Percentiles rank a stretch among this genome's conserved stretches.
phyloP scores from a whole-genome alignment of 2,329 filamentous ascomycete species.

The Epichloe uncinata region DNA sequence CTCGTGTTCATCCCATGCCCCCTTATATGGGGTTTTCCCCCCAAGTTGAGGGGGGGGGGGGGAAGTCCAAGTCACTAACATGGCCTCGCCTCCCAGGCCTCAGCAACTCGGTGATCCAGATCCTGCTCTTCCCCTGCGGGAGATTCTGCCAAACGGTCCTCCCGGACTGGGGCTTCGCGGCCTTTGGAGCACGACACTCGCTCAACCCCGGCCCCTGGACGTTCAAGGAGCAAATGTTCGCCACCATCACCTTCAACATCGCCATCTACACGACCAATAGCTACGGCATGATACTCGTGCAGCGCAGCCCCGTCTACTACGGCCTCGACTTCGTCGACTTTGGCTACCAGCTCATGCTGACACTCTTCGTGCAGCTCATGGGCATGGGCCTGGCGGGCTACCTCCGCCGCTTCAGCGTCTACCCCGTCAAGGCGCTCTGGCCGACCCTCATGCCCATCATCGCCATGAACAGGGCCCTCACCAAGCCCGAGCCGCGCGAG shows the following conservation, averaged over 20 bases:
- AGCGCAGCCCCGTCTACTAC: conserved; percentile 31
- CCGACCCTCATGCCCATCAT: conserved; percentile 35
- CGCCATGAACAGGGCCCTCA: conserved; percentile 31
- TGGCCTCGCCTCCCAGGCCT: conserved; percentile 12
- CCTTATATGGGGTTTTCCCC: too few relatives aligned
- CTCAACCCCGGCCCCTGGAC: conserved; percentile 42
- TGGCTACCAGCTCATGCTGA: conserved; percentile 33
- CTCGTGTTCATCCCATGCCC: too few relatives aligned
- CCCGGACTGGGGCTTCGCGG: conserved; percentile 30
- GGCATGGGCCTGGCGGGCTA: conserved; percentile 42
- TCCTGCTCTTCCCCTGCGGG: conserved; percentile 19
- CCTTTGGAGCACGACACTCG: conserved; percentile 27
- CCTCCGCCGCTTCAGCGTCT: conserved; percentile 35
- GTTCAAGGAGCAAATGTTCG: conserved; percentile 47
- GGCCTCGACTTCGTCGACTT: conserved; percentile 25
- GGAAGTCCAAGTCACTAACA: background rate
- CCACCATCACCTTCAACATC: conserved; percentile 44
- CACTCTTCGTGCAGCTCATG: conserved; percentile 35
- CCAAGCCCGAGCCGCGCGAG: conserved; percentile 15
- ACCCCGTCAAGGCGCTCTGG: conserved; percentile 38
- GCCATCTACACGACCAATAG: conserved; percentile 33
- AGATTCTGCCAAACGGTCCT: conserved; percentile 31
- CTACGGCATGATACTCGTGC: conserved; percentile 33
- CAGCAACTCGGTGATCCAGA: conserved; percentile 27
- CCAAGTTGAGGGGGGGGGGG: too few relatives aligned